phyloP scores from a whole-genome alignment of 2,329 filamentous ascomycete genomes.

The Hymenoscyphus infarciens region DNA sequence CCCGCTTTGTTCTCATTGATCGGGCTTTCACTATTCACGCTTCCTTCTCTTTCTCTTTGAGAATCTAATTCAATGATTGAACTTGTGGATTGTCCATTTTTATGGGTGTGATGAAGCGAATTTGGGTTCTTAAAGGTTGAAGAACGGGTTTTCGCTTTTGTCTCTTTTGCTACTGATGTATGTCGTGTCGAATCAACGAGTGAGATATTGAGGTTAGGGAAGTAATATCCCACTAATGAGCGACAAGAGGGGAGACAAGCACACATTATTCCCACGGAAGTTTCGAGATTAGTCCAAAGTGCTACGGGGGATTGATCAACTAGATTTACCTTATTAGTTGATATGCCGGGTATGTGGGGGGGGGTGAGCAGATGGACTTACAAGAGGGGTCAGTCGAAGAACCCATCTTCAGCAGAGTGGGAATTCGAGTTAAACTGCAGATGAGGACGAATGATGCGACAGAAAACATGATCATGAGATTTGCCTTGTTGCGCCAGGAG shows the following conservation, averaged over 20 bases:
- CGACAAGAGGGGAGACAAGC: conserved; percentile 5
- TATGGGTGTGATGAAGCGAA: neutral
- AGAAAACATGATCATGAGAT: conserved; percentile 61
- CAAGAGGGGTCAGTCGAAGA: conserved; percentile 14
- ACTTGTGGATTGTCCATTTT: neutral
- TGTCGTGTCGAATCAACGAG: neutral
- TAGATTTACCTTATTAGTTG: neutral
- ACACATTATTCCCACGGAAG: neutral
- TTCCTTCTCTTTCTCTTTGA: neutral
- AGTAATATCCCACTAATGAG: conserved; percentile 1
- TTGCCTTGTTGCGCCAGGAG: conserved; percentile 61
- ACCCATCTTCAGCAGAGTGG: conserved; percentile 8
- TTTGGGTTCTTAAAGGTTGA: neutral
- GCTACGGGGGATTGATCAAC: conserved; percentile 6
- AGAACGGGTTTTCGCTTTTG: neutral
- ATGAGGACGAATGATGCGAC: conserved; percentile 17
- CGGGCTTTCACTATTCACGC: neutral
- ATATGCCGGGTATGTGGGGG: too few relatives aligned
- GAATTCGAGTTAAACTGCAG: conserved; percentile 15
- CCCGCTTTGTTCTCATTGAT: neutral
- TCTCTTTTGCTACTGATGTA: neutral
- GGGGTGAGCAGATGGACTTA: neutral
- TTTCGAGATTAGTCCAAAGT: conserved; percentile 1
- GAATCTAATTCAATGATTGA: neutral
- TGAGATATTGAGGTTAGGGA: neutral